phyloP scores from a whole-genome alignment of 2,329 filamentous ascomycete species.

The Diaporthe sp. region DNA sequence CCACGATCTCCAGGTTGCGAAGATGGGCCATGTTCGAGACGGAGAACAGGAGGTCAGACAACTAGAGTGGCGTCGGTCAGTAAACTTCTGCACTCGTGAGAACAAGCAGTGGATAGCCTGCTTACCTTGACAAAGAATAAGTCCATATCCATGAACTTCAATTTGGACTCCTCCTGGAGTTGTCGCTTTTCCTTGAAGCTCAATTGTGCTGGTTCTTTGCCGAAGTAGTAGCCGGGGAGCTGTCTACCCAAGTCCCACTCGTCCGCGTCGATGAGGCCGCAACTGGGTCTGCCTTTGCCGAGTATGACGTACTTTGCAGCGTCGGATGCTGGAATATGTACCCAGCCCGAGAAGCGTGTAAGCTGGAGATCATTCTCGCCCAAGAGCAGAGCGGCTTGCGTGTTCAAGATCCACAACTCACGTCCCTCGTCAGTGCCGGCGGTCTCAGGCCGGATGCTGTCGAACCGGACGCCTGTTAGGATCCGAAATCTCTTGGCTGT shows the following conservation, averaged over 20 bases:
- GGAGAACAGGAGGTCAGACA: slow-evolving; percentile 73
- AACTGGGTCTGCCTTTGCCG: slow-evolving; percentile 70
- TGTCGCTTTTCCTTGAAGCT: slow-evolving; percentile 59
- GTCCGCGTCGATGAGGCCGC: slow-evolving; percentile 65
- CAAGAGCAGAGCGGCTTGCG: slow-evolving; percentile 73
- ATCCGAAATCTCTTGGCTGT: slow-evolving; percentile 68
- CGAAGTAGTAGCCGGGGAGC: slow-evolving; percentile 66
- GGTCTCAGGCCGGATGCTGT: slow-evolving; percentile 70
- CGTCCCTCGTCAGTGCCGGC: slow-evolving; percentile 69
- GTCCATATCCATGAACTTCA: slow-evolving; percentile 69
- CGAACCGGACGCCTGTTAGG: slow-evolving; percentile 74
- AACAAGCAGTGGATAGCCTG: not conserved
- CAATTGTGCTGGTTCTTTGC: slow-evolving; percentile 60
- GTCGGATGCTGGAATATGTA: slow-evolving; percentile 64
- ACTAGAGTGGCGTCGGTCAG: slow-evolving; percentile 54
- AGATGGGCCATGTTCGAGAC: slow-evolving; percentile 72
- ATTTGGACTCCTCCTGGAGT: slow-evolving; percentile 64
- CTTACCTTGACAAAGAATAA: slow-evolving; percentile 78
- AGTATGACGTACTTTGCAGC: slow-evolving; percentile 72
- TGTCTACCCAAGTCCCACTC: slow-evolving; percentile 68
- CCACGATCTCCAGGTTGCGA: slow-evolving; percentile 66
- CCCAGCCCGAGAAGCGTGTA: slow-evolving; percentile 72
- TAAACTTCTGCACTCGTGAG: not conserved
- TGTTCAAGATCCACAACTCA: slow-evolving; percentile 77
- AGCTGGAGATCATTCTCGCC: slow-evolving; percentile 75